Evolutionary conservation across 2,329 filamentous ascomycete genomes (phyloP).

Genomic region (Orbilia blumenaviensis): DNA sequence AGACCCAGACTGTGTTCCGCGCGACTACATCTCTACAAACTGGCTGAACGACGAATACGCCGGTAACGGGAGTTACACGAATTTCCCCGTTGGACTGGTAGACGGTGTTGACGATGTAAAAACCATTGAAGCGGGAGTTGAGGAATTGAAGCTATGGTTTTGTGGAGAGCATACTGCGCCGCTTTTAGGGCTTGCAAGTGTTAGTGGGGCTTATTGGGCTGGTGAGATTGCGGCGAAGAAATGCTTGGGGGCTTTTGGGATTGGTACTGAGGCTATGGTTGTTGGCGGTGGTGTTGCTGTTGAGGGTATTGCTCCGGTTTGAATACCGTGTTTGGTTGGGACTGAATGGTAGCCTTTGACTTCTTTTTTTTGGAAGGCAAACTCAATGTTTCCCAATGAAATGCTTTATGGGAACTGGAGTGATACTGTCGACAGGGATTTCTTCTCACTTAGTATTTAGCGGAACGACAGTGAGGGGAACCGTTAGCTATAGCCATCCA

Average conservation of each 20-base stretch:
- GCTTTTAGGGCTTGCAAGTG: constrained; percentile 86
- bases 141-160: constrained; percentile 78
- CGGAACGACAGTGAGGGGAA: too few relatives aligned
- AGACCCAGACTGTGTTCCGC: constrained; percentile 70
- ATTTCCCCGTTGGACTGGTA: constrained; percentile 80
- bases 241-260: constrained; percentile 68
- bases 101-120: constrained; percentile 77
- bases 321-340: too few relatives aligned
- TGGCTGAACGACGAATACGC: constrained; percentile 83
- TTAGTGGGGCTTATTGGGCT: constrained; percentile 90
- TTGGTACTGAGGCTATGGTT: neutral
- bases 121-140: constrained; percentile 70
- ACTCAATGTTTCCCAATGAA: too few relatives aligned
- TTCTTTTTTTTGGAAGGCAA: too few relatives aligned
- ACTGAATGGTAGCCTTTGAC: too few relatives aligned
- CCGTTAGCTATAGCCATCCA: too few relatives aligned
- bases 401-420: too few relatives aligned
- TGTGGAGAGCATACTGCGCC: constrained; percentile 91
- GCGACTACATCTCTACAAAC: constrained; percentile 72
- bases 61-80: constrained; percentile 82
- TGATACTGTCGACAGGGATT: too few relatives aligned
- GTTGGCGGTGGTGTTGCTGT: neutral
- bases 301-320: neutral
- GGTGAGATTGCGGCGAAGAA: constrained; percentile 79
- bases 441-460: too few relatives aligned